Evolutionary conservation across 2,329 filamentous ascomycete genomes (phyloP).

Genomic region (Orbilia quercus): DNA sequence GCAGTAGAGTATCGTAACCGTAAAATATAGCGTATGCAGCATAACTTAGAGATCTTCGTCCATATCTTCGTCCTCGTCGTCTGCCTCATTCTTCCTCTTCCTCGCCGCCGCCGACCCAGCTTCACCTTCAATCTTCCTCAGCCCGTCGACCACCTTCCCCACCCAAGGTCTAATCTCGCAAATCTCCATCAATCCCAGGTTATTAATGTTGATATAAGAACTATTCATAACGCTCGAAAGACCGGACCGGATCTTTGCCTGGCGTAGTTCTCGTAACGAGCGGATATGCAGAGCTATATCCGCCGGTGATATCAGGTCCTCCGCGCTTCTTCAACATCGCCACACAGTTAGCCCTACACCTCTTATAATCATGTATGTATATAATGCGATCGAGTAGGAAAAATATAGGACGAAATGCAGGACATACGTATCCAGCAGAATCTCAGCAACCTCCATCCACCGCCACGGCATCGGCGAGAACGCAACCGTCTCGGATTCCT

Average conservation of each 20-base stretch:
- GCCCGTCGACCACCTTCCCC: constrained; percentile 83
- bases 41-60: constrained; percentile 29
- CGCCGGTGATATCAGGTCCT: constrained; percentile 41
- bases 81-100: constrained; percentile 37
- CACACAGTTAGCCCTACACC: constrained; percentile 70
- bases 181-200: constrained; percentile 92
- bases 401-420: too few species aligned
- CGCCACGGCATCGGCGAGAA: constrained; percentile 92
- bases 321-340: constrained; percentile 66
- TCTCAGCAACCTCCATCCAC: constrained; percentile 91
- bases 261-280: constrained; percentile 85
- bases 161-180: constrained; percentile 87
- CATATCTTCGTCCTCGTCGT: constrained; percentile 46
- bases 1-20: too few species aligned
- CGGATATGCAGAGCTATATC: constrained; percentile 63
- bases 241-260: constrained; percentile 85
- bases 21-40: too few species aligned
- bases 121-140: constrained; percentile 79
- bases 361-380: too few species aligned
- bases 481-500: constrained; percentile 78
- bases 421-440: constrained; percentile 76
- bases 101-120: constrained; percentile 37
- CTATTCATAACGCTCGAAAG: constrained; percentile 70
- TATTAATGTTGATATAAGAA: constrained; percentile 68
- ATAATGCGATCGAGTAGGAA: neutral